These are phyloP conservation scores for Aspergillus haitiensis DNA, from an alignment of 495 filamentous ascomycete genomes.

Conservation along the genomic window DNA sequence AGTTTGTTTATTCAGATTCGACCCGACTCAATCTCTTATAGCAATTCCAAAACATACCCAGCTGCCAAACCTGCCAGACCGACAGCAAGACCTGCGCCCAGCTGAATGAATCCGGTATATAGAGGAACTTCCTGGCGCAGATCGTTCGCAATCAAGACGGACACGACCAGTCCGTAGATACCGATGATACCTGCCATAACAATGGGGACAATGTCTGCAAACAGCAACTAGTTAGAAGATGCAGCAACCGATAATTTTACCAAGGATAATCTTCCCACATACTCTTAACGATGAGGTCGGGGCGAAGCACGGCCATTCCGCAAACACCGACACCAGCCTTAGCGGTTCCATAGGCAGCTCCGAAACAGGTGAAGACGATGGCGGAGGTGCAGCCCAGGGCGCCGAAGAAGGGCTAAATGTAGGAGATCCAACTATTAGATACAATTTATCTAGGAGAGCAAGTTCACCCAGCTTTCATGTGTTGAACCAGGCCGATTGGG, in stretches of 20 bases:
- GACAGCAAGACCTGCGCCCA: slow-evolving; percentile 94
- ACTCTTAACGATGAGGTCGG: slow-evolving; percentile 99
- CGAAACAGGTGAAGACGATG: slow-evolving; percentile 99
- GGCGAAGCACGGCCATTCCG: slow-evolving; percentile 95
- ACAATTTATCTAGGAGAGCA: not conserved
- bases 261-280: slow-evolving; percentile 39
- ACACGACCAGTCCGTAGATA: slow-evolving; percentile 99
- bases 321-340: slow-evolving; percentile 99
- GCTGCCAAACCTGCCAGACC: slow-evolving; percentile 96
- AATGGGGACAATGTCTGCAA: slow-evolving; percentile 93
- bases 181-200: slow-evolving; percentile 99
- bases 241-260: not conserved
- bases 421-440: slow-evolving; percentile 28
- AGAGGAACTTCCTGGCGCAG: slow-evolving; percentile 79
- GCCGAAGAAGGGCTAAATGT: slow-evolving; percentile 90
- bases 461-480: not conserved
- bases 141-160: slow-evolving; percentile 92
- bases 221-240: slow-evolving; percentile 21
- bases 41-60: slow-evolving; percentile 54
- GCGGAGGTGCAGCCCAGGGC: slow-evolving; percentile 98
- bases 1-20: slow-evolving; percentile 15
- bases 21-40: not conserved
- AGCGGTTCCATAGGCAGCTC: slow-evolving; percentile 96
- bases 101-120: slow-evolving; percentile 94
- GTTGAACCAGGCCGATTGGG: slow-evolving; percentile 12